Evolutionary conservation across 164 flowering plant species (phyloP).

Genomic region (Buxus sempervirens): DNA sequence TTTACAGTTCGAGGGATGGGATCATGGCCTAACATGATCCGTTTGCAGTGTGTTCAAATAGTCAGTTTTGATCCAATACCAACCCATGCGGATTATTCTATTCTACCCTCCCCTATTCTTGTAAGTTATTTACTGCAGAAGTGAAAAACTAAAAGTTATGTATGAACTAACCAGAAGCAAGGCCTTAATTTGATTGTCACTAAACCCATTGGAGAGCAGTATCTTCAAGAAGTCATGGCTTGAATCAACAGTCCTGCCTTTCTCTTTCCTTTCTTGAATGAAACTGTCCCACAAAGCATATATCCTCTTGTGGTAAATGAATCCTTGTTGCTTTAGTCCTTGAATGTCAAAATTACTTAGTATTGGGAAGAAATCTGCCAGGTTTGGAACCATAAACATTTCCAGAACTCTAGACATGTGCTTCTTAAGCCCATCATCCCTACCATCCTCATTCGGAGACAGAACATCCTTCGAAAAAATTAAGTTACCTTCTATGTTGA

Average conservation of each 20-base stretch:
- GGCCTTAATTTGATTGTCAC: constrained; percentile 4
- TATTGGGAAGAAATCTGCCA: constrained; percentile 3
- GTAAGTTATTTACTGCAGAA: too few species aligned
- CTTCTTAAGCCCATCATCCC: background rate
- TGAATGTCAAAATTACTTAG: constrained; percentile 12
- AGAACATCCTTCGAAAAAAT: background rate
- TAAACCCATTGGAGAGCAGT: constrained; percentile 1
- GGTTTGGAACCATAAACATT: background rate
- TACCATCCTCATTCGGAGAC: background rate
- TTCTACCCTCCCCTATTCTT: too few species aligned
- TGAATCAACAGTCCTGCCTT: background rate
- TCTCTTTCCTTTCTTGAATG: constrained; percentile 11
- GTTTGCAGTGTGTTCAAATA: too few species aligned
- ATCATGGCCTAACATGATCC: background rate
- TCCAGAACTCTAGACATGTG: background rate
- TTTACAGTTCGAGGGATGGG: background rate
- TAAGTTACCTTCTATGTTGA: background rate
- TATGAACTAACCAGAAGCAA: constrained; percentile 7
- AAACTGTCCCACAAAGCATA: background rate
- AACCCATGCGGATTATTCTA: too few species aligned
- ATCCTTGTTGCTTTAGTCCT: background rate
- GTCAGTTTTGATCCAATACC: too few species aligned
- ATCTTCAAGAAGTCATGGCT: background rate
- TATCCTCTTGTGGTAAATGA: background rate
- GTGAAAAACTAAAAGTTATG: background rate